phyloP scores from a whole-genome alignment of 2,329 filamentous ascomycete genomes.

The Arthrobotrys sphaeroides region DNA sequence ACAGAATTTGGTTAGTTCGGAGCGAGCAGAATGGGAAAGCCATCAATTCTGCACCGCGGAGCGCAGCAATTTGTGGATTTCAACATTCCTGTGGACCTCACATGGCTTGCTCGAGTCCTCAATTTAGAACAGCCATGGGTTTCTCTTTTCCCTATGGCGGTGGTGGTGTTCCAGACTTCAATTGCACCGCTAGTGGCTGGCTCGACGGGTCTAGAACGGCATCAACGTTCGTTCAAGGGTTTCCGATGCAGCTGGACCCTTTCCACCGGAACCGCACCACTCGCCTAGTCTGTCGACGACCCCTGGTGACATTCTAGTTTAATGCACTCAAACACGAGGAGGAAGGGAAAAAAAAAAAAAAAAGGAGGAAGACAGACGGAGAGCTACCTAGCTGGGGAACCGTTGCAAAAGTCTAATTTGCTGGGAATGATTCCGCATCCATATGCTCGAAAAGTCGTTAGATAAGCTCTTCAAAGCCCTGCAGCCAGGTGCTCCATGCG shows the following conservation, averaged over 20 bases:
- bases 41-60: slow-evolving; percentile 1
- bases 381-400: slow-evolving; percentile 31
- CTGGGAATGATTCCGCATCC: slow-evolving; percentile 12
- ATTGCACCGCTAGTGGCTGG: slow-evolving; percentile 12
- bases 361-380: slow-evolving; percentile 19
- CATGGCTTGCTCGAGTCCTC: slow-evolving; percentile 17
- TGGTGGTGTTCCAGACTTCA: slow-evolving; percentile 31
- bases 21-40: slow-evolving; percentile 12
- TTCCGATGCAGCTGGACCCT: slow-evolving; percentile 39
- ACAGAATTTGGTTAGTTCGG: slow-evolving; percentile 13
- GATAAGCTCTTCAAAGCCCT: slow-evolving; percentile 23
- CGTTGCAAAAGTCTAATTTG: slow-evolving; percentile 18
- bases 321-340: slow-evolving; percentile 46
- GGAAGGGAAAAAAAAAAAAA: neutral
- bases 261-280: slow-evolving; percentile 39
- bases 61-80: slow-evolving; percentile 2
- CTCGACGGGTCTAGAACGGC: slow-evolving; percentile 41
- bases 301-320: slow-evolving; percentile 29
- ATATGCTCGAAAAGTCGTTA: slow-evolving; percentile 18
- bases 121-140: slow-evolving; percentile 39
- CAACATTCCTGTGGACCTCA: neutral
- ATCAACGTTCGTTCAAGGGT: slow-evolving; percentile 21
- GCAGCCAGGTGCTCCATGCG: slow-evolving; percentile 21
- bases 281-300: slow-evolving; percentile 27
- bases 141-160: neutral